Evolutionary conservation across 2,329 filamentous ascomycete species (phyloP), one percentile per base, ranked within the genome.

Genomic region (Byssoonygena ceratinophila): DNA sequence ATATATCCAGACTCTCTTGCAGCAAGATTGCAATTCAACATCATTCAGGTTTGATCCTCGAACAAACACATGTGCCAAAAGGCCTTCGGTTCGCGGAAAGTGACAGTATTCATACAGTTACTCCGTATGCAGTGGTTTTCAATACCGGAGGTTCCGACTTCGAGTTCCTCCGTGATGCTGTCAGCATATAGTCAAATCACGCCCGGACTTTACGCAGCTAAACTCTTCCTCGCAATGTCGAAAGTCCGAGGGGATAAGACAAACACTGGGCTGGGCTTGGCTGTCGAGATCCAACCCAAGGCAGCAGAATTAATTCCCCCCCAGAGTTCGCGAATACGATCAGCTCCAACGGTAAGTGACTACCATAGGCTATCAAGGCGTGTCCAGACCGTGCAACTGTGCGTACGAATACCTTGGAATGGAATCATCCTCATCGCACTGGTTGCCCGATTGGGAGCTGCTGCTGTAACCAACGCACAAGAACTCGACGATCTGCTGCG

Each of bases 271-370:
- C 37, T 40, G 4, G 37, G 4, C 37, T 40, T 39, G 36, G 36
- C 36, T 18, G 5, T 39, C 16, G 7, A 23, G 41, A 45, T 1
- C 25, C 22, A 40, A 40, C n/a, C 27, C 29, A 46, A n/a, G 44
- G 44, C 44, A 46, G 11, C 44, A 46, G 27, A 34, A 46, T 46
- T 46, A 20, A 32, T n/a, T 12, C 25, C 1, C 12, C n/a, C 20
- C 29, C 29, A 27, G 14, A 34, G 34, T 46, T 22, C 43, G 18
- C 44, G 44, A 46, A 46, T 46, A 46, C 44, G 27, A 32, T 29
- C 44, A 18, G 44, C 27, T 18, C 44, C 20, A 18, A 20, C 12
- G 4, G 14, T 32, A 34, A 18, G 8, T n/a, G n/a, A n/a, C n/a
- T n/a, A n/a, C 43, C 16, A 20, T 20, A 31, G 12, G 9, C 18